A percentile compares a stretch with the other conserved stretches of the same genome.
Conservation (phyloP, 192 early-diverging fungal genomes). For the Mortierella alpina region DNA sequence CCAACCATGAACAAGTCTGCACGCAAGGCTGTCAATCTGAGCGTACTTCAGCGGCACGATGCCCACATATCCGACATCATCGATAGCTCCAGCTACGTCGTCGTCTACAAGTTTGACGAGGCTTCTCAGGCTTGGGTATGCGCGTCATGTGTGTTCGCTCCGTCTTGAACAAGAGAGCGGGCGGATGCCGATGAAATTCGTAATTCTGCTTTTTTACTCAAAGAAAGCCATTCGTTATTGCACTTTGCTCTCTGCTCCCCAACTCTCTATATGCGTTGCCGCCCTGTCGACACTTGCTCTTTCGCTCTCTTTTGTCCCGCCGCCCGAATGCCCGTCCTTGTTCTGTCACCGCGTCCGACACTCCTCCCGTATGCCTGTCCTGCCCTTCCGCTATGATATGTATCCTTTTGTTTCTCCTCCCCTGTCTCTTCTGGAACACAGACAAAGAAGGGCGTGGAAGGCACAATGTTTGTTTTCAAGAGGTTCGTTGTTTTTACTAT, state of each 20-base stretch:
- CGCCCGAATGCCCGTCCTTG: neutral
- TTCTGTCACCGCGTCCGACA: neutral
- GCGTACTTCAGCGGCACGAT: conserved; percentile 87
- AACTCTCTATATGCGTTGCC: neutral
- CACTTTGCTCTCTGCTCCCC: neutral
- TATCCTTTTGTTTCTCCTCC: neutral
- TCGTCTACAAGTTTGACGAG: conserved; percentile 89
- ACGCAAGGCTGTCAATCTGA: conserved; percentile 80
- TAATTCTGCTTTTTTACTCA: too few species aligned
- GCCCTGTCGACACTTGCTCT: neutral
- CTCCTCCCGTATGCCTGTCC: neutral
- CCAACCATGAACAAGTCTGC: conserved; percentile 69
- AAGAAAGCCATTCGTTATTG: too few species aligned
- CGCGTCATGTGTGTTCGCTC: neutral
- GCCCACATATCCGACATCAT: conserved; percentile 79
- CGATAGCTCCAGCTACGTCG: conserved; percentile 87
- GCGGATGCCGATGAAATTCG: too few species aligned
- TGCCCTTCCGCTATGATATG: too few species aligned
- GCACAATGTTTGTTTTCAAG: conserved; percentile 89
- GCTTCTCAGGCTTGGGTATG: conserved; percentile 82
- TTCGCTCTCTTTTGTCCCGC: neutral
- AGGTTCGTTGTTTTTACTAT: conserved; percentile 55
- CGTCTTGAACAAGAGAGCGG: too few species aligned
- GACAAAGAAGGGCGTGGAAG: conserved; percentile 91
- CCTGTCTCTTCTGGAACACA: conserved; percentile 28